Conservation (phyloP, 2,329 filamentous ascomycete species). For the Pseudogymnoascus sp. region DNA sequence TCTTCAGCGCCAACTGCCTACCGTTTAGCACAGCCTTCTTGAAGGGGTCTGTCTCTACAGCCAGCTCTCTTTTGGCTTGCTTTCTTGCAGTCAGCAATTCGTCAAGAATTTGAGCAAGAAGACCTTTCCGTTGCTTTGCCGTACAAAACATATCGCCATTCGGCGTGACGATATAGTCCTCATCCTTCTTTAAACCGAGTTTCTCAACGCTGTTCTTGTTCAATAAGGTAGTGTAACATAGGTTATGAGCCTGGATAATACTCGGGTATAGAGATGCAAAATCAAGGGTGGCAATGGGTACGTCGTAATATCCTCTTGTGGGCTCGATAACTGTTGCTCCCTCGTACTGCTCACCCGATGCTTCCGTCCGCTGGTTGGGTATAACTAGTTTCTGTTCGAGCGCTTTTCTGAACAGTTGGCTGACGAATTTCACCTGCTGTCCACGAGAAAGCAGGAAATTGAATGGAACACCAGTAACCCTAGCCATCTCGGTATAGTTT, state of each 20-base stretch:
- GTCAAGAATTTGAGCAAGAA: slow-evolving; percentile 91
- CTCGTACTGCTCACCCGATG: slow-evolving; percentile 83
- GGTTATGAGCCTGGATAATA: slow-evolving; percentile 97
- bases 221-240: slow-evolving; percentile 92
- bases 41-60: slow-evolving; percentile 85
- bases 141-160: slow-evolving; percentile 93
- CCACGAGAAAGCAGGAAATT: slow-evolving; percentile 86
- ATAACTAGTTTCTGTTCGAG: slow-evolving; percentile 90
- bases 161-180: slow-evolving; percentile 94
- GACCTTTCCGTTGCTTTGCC: slow-evolving; percentile 76
- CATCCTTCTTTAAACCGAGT: slow-evolving; percentile 70
- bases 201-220: slow-evolving; percentile 72
- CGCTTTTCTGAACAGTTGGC: slow-evolving; percentile 92
- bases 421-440: slow-evolving; percentile 96
- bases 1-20: slow-evolving; percentile 89
- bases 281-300: slow-evolving; percentile 93
- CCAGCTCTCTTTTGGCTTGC: slow-evolving; percentile 84
- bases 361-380: slow-evolving; percentile 68
- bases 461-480: slow-evolving; percentile 97
- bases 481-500: slow-evolving; percentile 99
- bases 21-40: slow-evolving; percentile 97
- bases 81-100: slow-evolving; percentile 89
- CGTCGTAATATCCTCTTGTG: slow-evolving; percentile 84
- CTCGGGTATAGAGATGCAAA: slow-evolving; percentile 97
- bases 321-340: slow-evolving; percentile 98